Conservation (phyloP, 352 stramenopile genomes). For the Globisporangium canariense region DNA sequence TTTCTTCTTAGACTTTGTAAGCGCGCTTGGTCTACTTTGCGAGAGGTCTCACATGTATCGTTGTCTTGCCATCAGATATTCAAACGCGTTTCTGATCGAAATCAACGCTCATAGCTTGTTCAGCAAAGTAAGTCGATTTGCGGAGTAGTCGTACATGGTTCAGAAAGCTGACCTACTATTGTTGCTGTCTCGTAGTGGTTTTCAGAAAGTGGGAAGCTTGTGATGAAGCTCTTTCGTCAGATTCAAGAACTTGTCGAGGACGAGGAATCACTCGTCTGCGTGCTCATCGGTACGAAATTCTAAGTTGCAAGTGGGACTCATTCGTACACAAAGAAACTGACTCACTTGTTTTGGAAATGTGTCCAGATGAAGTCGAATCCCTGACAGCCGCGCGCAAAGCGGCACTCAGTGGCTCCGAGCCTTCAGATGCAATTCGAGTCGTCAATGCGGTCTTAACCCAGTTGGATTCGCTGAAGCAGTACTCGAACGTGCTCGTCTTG, state of each 20-base stretch:
- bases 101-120: constrained; percentile 94
- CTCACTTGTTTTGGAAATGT: background rate
- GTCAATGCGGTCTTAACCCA: constrained; percentile 92
- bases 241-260: constrained; percentile 90
- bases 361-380: constrained; percentile 90
- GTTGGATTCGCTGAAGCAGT: constrained; percentile 77
- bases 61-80: constrained; percentile 30
- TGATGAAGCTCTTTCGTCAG: constrained; percentile 90
- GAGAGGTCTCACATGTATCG: background rate
- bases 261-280: constrained; percentile 83
- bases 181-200: constrained; percentile 79
- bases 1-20: background rate
- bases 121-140: constrained; percentile 46
- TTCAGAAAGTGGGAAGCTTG: constrained; percentile 91
- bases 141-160: background rate
- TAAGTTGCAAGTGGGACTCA: background rate
- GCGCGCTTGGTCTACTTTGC: background rate
- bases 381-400: constrained; percentile 80
- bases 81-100: constrained; percentile 80
- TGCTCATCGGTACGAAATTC: constrained; percentile 75
- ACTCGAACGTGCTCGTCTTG: constrained; percentile 90
- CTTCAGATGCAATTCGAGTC: constrained; percentile 89
- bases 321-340: background rate
- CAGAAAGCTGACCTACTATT: background rate
- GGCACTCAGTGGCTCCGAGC: constrained; percentile 72